A percentile compares a stretch with the other conserved stretches of the same genome.
phyloP scores from a whole-genome alignment of 176 grass and related monocot species.

The Cymbopogon citratus region DNA sequence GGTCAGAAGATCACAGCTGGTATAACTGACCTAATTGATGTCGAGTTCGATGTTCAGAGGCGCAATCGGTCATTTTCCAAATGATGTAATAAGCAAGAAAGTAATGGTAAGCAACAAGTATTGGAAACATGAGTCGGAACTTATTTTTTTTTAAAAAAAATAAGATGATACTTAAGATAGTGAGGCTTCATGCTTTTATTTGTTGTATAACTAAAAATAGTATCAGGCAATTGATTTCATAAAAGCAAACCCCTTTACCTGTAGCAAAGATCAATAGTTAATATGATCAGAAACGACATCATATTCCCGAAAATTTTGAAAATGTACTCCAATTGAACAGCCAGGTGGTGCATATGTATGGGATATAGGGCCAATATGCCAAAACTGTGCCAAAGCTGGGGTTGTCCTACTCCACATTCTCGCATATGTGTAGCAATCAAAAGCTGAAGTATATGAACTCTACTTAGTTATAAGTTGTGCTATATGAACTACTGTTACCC shows the following conservation, averaged over 20 bases:
- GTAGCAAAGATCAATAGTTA: no score
- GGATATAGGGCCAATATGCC: background rate
- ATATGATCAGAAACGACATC: background rate
- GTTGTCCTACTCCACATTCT: background rate
- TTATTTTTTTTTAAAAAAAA: background rate
- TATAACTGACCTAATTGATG: constrained; percentile 84
- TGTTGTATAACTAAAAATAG: background rate
- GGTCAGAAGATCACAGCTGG: constrained; percentile 94
- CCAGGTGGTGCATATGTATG: background rate
- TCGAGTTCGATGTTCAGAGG: constrained; percentile 85
- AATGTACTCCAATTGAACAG: background rate
- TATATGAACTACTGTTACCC: background rate
- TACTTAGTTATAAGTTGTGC: background rate
- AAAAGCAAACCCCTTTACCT: background rate
- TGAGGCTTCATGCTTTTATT: background rate
- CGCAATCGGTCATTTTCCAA: constrained; percentile 41
- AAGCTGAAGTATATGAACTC: background rate
- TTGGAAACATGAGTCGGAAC: background rate
- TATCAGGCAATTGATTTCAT: background rate
- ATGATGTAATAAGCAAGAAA: constrained; percentile 31
- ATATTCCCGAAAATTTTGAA: background rate
- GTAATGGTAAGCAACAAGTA: background rate
- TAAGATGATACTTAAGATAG: background rate
- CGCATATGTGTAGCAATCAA: background rate
- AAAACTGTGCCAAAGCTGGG: background rate